Conservation (phyloP, 305 asterid species). For the Salvia sclarea region DNA sequence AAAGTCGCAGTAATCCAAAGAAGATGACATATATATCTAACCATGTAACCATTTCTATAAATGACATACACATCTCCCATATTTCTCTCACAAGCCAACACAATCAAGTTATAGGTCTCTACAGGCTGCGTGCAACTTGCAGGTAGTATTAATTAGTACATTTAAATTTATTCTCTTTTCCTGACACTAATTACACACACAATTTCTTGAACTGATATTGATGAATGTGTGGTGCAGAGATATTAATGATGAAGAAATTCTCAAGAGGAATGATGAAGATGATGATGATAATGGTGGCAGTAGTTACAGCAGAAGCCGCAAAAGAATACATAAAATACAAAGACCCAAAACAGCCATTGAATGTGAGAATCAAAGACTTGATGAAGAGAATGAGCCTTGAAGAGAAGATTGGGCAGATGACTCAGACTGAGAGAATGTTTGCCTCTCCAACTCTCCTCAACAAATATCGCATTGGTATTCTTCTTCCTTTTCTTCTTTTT, state of each 20-base stretch:
- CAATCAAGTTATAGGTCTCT: no score
- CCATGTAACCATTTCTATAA: no score
- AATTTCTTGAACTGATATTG: not conserved
- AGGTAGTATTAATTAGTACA: not conserved
- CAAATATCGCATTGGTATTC: constrained; percentile 45
- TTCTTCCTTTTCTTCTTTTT: not conserved
- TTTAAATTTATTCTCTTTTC: not conserved
- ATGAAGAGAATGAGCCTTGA: constrained; percentile 52
- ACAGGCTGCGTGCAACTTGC: not conserved
- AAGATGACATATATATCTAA: no score
- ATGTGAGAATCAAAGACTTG: constrained; percentile 47
- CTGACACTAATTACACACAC: not conserved
- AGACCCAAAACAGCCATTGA: constrained; percentile 46
- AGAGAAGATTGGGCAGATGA: constrained; percentile 64
- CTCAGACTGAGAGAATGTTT: constrained; percentile 45
- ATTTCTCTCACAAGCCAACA: no score
- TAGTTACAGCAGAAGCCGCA: constrained; percentile 28
- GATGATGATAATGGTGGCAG: constrained; percentile 21
- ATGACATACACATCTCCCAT: no score
- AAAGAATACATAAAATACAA: constrained; percentile 42
- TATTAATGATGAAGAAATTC: not conserved
- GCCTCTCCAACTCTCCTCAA: constrained; percentile 40
- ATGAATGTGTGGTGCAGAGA: not conserved
- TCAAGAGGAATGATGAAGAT: not conserved
- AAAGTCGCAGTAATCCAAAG: no score